Evolutionary conservation across 2,329 filamentous ascomycete genomes (phyloP), one percentile per base, ranked within the genome.

Genomic region (Emmonsiellopsis sp.): DNA sequence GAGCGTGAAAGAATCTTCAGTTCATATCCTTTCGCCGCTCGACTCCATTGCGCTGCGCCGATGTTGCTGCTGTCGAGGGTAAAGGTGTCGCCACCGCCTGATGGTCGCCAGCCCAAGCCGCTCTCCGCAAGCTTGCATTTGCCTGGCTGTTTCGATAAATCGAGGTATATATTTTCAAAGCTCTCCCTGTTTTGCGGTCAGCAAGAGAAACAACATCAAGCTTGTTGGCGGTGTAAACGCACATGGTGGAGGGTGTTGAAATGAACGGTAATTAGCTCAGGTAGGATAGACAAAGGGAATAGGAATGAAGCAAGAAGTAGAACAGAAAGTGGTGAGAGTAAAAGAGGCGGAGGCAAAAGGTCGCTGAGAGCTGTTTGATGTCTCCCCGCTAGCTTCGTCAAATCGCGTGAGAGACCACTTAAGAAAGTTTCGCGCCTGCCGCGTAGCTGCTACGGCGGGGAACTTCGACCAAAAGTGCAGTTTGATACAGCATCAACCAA

Each of bases 151-250:
- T 90, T 93, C 63, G 91, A 96, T 56, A 98, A 82, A 70, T 98
- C 92, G 63, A 98, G 83, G 73, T 93, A 91, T 74, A 97, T 95
- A 73, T 89, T 90, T 68, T 97, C 92, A 74, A 98, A 98, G 68
- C 86, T 93, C 82, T 98, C 93, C 80, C 81, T 84, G 39, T 49
- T 17, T 4, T 5, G 13, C 11, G 34, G 51, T 59, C 42, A 57
- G 51, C 49, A 39, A 34, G 40, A 37, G 1, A 42, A 21, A 39
- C 32, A n/a, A 36, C 5, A 47, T 21, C 17, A 27, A 36, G 14
- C 10, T 39, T 2, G n/a, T 6, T 46, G 21, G 13, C 14, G 17
- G 10, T 14, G 49, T 27, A 51, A 53, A 44, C 55, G 14, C 45
- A 56, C 55, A 56, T 56, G 42, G 47, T 47, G 52, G 53, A 53